A percentile compares a stretch with the other conserved stretches of the same genome.
Evolutionary conservation across 306 rosid species (phyloP).

Genomic region (Trifolium subterraneum): DNA sequence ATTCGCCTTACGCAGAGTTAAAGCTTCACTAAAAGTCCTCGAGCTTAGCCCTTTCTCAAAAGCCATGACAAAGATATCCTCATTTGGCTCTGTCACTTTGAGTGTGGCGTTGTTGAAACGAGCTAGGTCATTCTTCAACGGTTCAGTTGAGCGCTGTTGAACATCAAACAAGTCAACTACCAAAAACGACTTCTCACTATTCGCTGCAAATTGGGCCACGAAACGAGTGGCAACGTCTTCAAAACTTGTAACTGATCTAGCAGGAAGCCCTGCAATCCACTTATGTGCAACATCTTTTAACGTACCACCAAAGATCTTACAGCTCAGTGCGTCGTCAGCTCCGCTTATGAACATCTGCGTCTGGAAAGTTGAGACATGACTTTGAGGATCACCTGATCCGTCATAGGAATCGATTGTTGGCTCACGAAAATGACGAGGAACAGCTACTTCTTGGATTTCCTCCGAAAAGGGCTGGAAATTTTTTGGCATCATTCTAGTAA

Average conservation of each 20-base stretch:
- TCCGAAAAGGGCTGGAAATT: too few species aligned
- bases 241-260: neutral
- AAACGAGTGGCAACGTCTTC: neutral
- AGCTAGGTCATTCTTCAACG: neutral
- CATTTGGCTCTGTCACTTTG: neutral
- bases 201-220: neutral
- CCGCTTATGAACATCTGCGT: neutral
- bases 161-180: neutral
- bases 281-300: neutral
- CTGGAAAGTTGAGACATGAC: neutral
- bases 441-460: too few species aligned
- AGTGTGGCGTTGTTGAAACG: neutral
- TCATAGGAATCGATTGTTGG: too few species aligned
- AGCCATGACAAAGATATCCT: neutral
- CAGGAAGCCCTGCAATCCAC: neutral
- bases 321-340: too few species aligned
- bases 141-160: neutral
- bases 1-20: too few species aligned
- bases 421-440: too few species aligned
- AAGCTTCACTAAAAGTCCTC: neutral
- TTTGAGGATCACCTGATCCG: too few species aligned
- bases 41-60: neutral
- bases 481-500: too few species aligned
- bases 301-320: neutral
- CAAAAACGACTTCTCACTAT: neutral